Base-by-base conservation (phyloP, 352 stramenopile genomes). In the Phytophthora cajani region DNA sequence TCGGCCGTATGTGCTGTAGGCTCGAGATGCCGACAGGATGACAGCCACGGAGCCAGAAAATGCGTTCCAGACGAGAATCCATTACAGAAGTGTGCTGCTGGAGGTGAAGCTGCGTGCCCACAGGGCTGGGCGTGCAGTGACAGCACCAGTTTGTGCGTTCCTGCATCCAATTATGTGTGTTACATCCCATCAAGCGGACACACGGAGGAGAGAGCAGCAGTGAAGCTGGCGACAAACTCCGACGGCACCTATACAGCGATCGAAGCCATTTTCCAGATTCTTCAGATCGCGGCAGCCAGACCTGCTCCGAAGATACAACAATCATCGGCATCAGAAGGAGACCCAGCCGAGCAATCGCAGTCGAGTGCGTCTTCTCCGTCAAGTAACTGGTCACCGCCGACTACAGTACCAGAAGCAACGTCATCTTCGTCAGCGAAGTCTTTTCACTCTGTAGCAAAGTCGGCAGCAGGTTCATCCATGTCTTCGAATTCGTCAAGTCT, bases 221-320 rank as follows among this genome's bases (percentile, higher is more conserved):
- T 85, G 16, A 54, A 69, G 9, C 63, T 87, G 16, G 74, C 77
- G 16, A 38, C 68, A 16, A 57, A 74, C n/a, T 67, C 65, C 23
- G 53, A 70, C n/a, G 56, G 17, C 59, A 69, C 55, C 19, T 64
- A 55, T 50, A 77, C 72, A 17, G 72, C 69, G 25, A 78, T 82
- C 25, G 64, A 76, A 33, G 72, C 72, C 17, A 78, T 82, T n/a
- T 80, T 82, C 42, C 62, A 68, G 60, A 80, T 78, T 49, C 72
- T 80, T 19, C 64, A 71, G 32, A 74, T 77, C 42, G 75, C 52
- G 19, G 58, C 64, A 2, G 61, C 57, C 17, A 75, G 56, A 12
- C 25, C 61, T n/a, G 42, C 51, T 7, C 38, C 42, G n/a, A 12
- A 59, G 32, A 53, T 67, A 19, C 51, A 47, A 16, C 51, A 58